phyloP scores from a whole-genome alignment of 805 yeast species.

The Wickerhamiella kurtzmanii region DNA sequence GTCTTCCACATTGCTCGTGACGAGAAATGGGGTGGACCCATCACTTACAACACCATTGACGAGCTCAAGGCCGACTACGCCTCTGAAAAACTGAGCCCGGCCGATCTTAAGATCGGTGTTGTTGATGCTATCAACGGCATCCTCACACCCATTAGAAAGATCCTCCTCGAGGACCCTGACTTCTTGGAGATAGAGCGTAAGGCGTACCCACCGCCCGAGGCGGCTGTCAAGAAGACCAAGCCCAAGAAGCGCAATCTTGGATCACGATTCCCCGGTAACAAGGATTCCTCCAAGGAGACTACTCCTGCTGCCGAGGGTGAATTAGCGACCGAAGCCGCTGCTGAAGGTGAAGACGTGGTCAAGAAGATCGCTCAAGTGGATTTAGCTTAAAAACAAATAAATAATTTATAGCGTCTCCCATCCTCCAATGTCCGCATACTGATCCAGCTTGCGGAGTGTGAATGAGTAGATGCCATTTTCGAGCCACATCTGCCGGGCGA shows the following conservation, averaged over 20 bases:
- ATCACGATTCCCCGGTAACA: constrained; percentile 1
- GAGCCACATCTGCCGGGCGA: constrained; percentile 59
- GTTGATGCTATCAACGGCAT: constrained; percentile 69
- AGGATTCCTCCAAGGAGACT: constrained; percentile 6
- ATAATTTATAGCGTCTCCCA: constrained; percentile 63
- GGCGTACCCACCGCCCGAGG: constrained; percentile 73
- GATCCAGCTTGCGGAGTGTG: constrained; percentile 69
- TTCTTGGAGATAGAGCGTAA: constrained; percentile 59
- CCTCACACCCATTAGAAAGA: constrained; percentile 73
- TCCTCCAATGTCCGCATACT: constrained; percentile 76
- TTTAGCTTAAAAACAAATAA: neutral
- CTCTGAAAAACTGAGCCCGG: constrained; percentile 69
- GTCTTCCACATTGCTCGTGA: constrained; percentile 74
- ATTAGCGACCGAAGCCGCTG: constrained; percentile 15
- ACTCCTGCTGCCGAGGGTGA: constrained; percentile 10
- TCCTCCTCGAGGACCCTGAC: constrained; percentile 45
- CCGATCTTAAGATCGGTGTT: constrained; percentile 87
- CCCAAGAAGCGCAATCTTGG: constrained; percentile 39
- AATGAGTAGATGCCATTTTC: constrained; percentile 64
- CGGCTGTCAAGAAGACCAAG: constrained; percentile 48
- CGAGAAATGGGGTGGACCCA: constrained; percentile 92
- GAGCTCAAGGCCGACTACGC: constrained; percentile 60
- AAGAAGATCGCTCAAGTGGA: neutral
- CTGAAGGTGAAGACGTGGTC: constrained; percentile 20
- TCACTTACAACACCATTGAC: constrained; percentile 54